Evolutionary conservation across 805 yeast species (phyloP).

Genomic region (Metschnikowia arizonensis): DNA sequence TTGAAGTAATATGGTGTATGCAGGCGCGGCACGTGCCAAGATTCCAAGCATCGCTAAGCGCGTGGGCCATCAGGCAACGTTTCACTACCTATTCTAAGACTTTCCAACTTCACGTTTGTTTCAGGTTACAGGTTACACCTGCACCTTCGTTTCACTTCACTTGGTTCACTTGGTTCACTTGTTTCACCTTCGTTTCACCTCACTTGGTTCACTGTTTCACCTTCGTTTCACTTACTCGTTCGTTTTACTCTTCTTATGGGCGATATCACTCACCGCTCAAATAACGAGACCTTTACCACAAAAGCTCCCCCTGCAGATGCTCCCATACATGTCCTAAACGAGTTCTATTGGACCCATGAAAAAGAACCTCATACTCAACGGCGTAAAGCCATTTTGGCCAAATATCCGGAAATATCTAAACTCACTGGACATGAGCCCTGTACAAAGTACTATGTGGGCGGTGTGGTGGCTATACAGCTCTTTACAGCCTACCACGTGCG

Average conservation of each 20-base stretch:
- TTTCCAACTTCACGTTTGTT: background rate
- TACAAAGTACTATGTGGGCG: conserved; percentile 69
- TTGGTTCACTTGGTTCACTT: background rate
- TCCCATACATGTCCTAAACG: conserved; percentile 43
- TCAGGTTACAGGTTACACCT: no score
- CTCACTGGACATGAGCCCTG: conserved; percentile 82
- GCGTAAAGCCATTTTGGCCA: conserved; percentile 66
- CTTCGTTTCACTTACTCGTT: background rate
- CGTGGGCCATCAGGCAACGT: no score
- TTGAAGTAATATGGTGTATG: no score
- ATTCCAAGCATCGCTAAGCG: conserved; percentile 1
- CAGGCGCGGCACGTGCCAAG: background rate
- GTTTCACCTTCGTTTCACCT: background rate
- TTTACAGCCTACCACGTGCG: conserved; percentile 58
- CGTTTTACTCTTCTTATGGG: conserved; percentile 10
- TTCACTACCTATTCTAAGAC: no score
- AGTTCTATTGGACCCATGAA: conserved; percentile 80
- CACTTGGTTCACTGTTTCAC: no score
- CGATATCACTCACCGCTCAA: conserved; percentile 17
- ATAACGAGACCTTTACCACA: conserved; percentile 16
- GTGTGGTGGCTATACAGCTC: conserved; percentile 68
- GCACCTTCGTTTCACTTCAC: background rate
- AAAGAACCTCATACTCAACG: conserved; percentile 78
- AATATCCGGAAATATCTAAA: conserved; percentile 75
- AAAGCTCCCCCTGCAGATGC: conserved; percentile 41